Percentiles rank a stretch among this genome's conserved stretches.
Conservation (phyloP, 768 basidiomycete species). For the Tricholoma bakamatsutake region DNA sequence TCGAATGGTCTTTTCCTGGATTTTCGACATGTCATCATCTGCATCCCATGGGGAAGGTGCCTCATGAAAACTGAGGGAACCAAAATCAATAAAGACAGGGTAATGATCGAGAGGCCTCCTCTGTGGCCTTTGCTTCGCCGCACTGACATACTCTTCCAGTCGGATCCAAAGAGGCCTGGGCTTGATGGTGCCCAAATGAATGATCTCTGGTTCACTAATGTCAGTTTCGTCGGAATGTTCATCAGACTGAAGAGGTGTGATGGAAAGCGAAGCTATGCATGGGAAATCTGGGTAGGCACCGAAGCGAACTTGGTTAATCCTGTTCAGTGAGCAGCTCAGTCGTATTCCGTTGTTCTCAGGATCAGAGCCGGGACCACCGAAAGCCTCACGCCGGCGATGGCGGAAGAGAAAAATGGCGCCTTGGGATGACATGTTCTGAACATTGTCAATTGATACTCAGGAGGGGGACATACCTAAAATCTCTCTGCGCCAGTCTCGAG, state of each 20-base stretch:
- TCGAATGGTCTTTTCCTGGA: constrained; percentile 26
- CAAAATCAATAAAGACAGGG: constrained; percentile 36
- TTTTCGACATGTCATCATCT: constrained; percentile 9
- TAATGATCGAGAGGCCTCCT: constrained; percentile 12
- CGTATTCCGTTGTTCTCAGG: constrained; percentile 32
- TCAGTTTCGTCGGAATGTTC: constrained; percentile 12
- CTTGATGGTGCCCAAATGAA: constrained; percentile 26
- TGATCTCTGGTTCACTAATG: constrained; percentile 18
- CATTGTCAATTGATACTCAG: background rate
- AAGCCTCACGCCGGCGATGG: constrained; percentile 32
- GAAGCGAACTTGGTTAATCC: constrained; percentile 24
- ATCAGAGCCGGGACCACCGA: constrained; percentile 23
- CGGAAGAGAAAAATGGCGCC: constrained; percentile 41
- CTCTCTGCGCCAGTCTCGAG: constrained; percentile 44
- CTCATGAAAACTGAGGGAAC: constrained; percentile 32
- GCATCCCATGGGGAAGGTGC: constrained; percentile 4
- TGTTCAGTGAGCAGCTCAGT: constrained; percentile 39
- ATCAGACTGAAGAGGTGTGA: constrained; percentile 11
- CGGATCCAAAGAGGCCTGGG: constrained; percentile 20
- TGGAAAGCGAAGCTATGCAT: constrained; percentile 19
- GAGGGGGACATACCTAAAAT: constrained; percentile 28
- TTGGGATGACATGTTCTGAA: constrained; percentile 9
- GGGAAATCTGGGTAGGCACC: constrained; percentile 21
- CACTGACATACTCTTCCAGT: constrained; percentile 20
- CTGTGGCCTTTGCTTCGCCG: constrained; percentile 22